Percentiles rank a stretch among this genome's conserved stretches.
These are phyloP conservation scores for Hypoxylon perforatum DNA, from an alignment of 495 filamentous ascomycete species.

Conservation along the genomic window DNA sequence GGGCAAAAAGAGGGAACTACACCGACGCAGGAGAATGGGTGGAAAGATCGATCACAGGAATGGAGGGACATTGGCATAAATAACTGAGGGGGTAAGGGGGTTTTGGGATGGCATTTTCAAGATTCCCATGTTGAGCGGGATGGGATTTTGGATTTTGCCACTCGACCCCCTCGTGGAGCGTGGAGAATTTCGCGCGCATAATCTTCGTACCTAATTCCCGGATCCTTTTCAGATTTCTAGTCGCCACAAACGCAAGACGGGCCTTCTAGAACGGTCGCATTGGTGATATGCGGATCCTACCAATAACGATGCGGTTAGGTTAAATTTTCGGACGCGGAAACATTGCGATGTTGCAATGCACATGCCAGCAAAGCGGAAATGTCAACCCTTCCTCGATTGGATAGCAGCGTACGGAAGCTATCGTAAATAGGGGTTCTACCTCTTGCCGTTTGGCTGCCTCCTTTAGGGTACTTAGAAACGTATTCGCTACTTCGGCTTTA, in stretches of 20 bases:
- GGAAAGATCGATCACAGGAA: background rate
- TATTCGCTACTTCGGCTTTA: too few relatives aligned
- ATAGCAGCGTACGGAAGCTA: too few relatives aligned
- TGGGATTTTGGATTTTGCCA: constrained; percentile 33
- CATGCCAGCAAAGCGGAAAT: too few relatives aligned
- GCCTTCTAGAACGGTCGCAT: constrained; percentile 36
- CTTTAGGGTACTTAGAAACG: too few relatives aligned
- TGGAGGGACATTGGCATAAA: constrained; percentile 8
- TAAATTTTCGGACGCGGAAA: too few relatives aligned
- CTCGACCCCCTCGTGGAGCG: constrained; percentile 14
- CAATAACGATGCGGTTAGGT: background rate
- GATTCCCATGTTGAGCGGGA: constrained; percentile 29
- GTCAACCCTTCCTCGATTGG: too few relatives aligned
- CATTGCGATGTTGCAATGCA: too few relatives aligned
- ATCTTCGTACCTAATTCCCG: constrained; percentile 24
- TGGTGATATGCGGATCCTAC: background rate
- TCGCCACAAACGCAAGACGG: too few relatives aligned
- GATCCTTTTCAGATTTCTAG: constrained; percentile 6
- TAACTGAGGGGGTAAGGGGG: constrained; percentile 7
- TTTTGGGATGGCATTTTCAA: constrained; percentile 18
- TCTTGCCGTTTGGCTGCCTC: too few relatives aligned
- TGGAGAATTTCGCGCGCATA: constrained; percentile 25
- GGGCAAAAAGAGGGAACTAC: background rate
- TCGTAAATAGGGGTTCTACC: too few relatives aligned
- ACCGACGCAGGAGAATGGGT: background rate